These are phyloP conservation scores for Fusarium austroafricanum DNA, from an alignment of 2,329 filamentous ascomycete species.

Conservation along the genomic window DNA sequence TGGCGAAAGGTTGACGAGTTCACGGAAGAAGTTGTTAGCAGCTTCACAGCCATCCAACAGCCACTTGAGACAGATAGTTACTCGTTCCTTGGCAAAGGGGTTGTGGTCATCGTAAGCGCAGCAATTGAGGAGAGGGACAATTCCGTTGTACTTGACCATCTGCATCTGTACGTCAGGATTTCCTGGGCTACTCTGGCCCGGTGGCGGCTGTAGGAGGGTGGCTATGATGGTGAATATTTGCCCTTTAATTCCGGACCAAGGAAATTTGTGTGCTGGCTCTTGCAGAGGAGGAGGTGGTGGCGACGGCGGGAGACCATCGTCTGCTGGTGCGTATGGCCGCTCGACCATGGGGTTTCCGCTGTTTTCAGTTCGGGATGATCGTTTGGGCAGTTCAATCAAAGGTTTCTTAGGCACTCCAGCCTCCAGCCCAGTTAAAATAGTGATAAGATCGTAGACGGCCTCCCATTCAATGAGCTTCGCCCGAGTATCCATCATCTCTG, in stretches of 20 bases:
- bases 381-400: conserved; percentile 62
- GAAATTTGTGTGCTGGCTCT: conserved; percentile 71
- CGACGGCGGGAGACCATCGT: conserved; percentile 51
- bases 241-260: conserved; percentile 84
- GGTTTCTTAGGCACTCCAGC: conserved; percentile 87
- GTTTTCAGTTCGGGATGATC: conserved; percentile 38
- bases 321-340: conserved; percentile 66
- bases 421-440: conserved; percentile 87
- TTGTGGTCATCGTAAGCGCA: conserved; percentile 94
- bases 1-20: conserved; percentile 64
- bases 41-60: conserved; percentile 79
- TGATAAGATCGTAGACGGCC: conserved; percentile 87
- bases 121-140: conserved; percentile 88
- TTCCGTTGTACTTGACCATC: conserved; percentile 84
- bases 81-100: conserved; percentile 91
- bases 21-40: conserved; percentile 77
- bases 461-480: conserved; percentile 92
- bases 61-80: conserved; percentile 89
- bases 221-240: conserved; percentile 92
- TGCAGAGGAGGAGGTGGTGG: conserved; percentile 63
- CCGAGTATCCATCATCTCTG: conserved; percentile 86
- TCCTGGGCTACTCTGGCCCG: conserved; percentile 68
- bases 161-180: conserved; percentile 86
- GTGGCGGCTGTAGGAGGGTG: conserved; percentile 86
- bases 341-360: conserved; percentile 63